Conservation (phyloP, 306 rosid genomes). For the Acacia confusa region DNA sequence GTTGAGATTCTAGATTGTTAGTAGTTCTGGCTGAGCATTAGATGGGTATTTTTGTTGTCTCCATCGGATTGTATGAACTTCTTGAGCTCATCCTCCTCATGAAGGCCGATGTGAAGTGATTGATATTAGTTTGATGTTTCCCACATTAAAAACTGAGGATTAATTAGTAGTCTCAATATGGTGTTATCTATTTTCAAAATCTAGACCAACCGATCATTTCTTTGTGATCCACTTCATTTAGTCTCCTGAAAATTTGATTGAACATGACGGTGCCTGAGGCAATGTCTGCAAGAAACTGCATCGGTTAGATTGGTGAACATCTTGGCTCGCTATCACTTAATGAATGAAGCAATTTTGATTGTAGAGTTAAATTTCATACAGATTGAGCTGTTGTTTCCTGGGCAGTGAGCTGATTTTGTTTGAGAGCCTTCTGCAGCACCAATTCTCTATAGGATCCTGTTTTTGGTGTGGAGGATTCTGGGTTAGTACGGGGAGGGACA, state of each 20-base stretch:
- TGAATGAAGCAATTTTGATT: conserved; percentile 38
- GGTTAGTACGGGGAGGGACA: conserved; percentile 34
- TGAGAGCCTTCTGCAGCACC: conserved; percentile 10
- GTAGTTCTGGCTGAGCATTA: conserved; percentile 40
- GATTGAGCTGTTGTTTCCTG: conserved; percentile 14
- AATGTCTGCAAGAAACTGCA: conserved; percentile 63
- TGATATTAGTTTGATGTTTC: neutral
- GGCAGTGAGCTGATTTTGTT: conserved; percentile 29
- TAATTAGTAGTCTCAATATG: neutral
- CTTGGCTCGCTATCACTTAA: conserved; percentile 49
- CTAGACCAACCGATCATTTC: neutral
- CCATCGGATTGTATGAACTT: neutral
- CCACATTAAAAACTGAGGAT: neutral
- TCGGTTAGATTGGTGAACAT: conserved; percentile 52
- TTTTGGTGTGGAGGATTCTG: conserved; percentile 19
- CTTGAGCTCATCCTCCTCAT: neutral
- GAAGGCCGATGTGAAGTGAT: conserved; percentile 10
- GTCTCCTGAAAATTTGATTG: conserved; percentile 72
- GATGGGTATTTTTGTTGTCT: conserved; percentile 19
- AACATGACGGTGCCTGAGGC: conserved; percentile 81
- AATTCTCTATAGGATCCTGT: conserved; percentile 21
- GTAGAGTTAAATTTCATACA: neutral
- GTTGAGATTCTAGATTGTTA: conserved; percentile 41
- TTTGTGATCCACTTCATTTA: conserved; percentile 58
- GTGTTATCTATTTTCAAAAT: neutral